Conservation (phyloP, 2,329 filamentous ascomycete genomes). For the Zalaria obscura region DNA sequence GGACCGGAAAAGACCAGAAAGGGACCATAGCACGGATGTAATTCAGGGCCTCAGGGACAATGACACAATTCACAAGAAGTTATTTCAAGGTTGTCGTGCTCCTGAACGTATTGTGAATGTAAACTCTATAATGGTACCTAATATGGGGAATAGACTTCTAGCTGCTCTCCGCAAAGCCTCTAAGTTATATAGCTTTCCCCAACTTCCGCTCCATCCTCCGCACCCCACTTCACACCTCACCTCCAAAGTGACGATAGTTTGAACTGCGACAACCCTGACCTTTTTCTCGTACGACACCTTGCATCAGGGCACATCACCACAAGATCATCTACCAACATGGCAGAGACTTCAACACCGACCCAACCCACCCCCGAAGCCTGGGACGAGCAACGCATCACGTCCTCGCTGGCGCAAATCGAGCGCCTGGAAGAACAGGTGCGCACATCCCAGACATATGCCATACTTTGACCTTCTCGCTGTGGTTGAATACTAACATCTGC, state of each 20-base stretch:
- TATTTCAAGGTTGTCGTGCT: too few species aligned
- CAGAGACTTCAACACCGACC: neutral
- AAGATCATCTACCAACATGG: slow-evolving; percentile 5
- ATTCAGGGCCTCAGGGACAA: neutral
- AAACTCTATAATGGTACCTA: neutral
- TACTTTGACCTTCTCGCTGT: neutral
- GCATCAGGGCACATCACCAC: neutral
- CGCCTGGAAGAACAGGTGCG: slow-evolving; percentile 27
- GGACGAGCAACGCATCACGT: slow-evolving; percentile 25
- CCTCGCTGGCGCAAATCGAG: slow-evolving; percentile 30
- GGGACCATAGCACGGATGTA: neutral
- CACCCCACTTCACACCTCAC: too few species aligned
- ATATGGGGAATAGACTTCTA: neutral
- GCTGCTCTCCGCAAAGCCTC: neutral
- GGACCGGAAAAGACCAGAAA: neutral
- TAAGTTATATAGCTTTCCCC: neutral
- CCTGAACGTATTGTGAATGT: too few species aligned
- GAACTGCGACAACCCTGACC: too few species aligned
- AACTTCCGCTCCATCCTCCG: too few species aligned
- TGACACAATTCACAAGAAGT: neutral
- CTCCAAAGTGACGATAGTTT: too few species aligned
- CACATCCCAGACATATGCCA: neutral
- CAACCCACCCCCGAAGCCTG: slow-evolving; percentile 8
- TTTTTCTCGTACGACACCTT: neutral
- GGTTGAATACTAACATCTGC: slow-evolving; percentile 4